These are phyloP conservation scores for Agrocybe chaxingu DNA, from an alignment of 768 basidiomycete genomes.

Conservation along the genomic window DNA sequence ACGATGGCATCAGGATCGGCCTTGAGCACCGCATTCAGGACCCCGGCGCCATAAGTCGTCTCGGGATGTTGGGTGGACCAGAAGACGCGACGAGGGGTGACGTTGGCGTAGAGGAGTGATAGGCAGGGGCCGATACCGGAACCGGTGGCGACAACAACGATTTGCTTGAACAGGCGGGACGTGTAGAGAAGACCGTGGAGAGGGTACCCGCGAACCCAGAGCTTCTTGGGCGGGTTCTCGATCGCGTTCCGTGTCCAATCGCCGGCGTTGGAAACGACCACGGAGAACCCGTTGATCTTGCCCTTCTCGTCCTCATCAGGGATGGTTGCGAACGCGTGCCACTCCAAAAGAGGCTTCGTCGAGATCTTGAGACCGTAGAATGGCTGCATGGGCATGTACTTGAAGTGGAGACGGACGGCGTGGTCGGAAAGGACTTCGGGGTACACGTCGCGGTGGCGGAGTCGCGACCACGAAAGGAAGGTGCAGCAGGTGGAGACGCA, in stretches of 20 bases:
- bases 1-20: constrained; percentile 37
- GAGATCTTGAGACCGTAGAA: constrained; percentile 31
- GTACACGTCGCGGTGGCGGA: constrained; percentile 45
- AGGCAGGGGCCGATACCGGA: constrained; percentile 49
- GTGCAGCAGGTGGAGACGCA: constrained; percentile 32
- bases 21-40: constrained; percentile 35
- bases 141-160: constrained; percentile 54
- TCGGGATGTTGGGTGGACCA: constrained; percentile 40
- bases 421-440: constrained; percentile 52
- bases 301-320: constrained; percentile 31
- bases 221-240: constrained; percentile 42
- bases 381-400: constrained; percentile 37
- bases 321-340: constrained; percentile 48
- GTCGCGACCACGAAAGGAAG: constrained; percentile 48
- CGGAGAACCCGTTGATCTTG: constrained; percentile 40
- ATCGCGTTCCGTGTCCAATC: constrained; percentile 55
- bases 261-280: constrained; percentile 52
- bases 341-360: constrained; percentile 41
- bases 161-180: constrained; percentile 44
- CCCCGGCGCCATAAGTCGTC: constrained; percentile 36
- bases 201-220: constrained; percentile 55
- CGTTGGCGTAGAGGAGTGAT: constrained; percentile 31
- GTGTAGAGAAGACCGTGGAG: constrained; percentile 48
- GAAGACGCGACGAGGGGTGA: constrained; percentile 33
- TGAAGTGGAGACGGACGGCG: constrained; percentile 52